Conservation (phyloP, 495 filamentous ascomycete genomes). For the Stereocaulon alpinum region DNA sequence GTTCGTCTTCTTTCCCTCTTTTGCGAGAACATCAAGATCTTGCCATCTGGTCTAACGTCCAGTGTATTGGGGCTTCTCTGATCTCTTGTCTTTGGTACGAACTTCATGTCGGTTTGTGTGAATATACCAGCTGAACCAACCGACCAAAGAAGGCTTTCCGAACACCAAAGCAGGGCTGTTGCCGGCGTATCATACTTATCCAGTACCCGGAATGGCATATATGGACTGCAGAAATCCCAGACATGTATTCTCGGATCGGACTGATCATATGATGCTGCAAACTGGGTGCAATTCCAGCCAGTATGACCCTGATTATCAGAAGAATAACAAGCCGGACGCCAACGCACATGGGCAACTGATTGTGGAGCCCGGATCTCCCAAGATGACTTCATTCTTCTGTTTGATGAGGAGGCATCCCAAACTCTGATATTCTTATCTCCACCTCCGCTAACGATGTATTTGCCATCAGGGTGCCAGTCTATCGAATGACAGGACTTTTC, state of each 20-base stretch:
- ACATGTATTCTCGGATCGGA: slow-evolving; percentile 65
- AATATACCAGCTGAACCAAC: slow-evolving; percentile 76
- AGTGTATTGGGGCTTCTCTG: slow-evolving; percentile 11
- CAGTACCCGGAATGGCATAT: slow-evolving; percentile 79
- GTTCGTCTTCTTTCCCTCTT: slow-evolving; percentile 15
- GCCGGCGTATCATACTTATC: slow-evolving; percentile 61
- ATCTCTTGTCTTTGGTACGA: slow-evolving; percentile 60
- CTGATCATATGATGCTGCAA: slow-evolving; percentile 58
- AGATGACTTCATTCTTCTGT: slow-evolving; percentile 67
- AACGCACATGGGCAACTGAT: slow-evolving; percentile 66
- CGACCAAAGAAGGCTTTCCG: slow-evolving; percentile 84
- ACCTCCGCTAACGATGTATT: slow-evolving; percentile 76
- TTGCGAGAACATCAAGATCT: slow-evolving; percentile 19
- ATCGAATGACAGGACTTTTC: slow-evolving; percentile 68
- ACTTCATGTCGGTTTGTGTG: slow-evolving; percentile 78
- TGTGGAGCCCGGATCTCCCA: slow-evolving; percentile 52
- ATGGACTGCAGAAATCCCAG: slow-evolving; percentile 85
- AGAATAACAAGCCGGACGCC: slow-evolving; percentile 74
- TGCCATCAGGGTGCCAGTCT: slow-evolving; percentile 94
- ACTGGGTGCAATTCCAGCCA: slow-evolving; percentile 54
- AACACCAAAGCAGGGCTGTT: slow-evolving; percentile 78
- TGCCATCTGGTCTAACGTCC: slow-evolving; percentile 16
- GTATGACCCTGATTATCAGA: slow-evolving; percentile 53
- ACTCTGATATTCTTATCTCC: slow-evolving; percentile 77
- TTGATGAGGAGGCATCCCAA: slow-evolving; percentile 77